Conservation (phyloP, 306 rosid species). For the Adenanthera pavonina region DNA sequence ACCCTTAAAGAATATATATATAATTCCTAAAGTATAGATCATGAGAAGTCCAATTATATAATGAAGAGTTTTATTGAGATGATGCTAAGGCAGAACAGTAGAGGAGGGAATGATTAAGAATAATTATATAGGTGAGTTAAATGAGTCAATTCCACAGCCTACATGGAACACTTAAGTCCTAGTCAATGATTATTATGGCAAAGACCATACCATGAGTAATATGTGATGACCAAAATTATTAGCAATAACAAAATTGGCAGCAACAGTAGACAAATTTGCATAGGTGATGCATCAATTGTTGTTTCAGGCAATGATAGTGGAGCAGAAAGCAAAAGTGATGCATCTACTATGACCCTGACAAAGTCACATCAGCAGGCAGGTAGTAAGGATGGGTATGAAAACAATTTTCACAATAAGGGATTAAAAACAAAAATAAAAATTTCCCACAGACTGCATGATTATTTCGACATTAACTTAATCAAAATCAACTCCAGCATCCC, state of each 20-base stretch:
- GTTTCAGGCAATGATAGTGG: background rate
- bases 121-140: constrained; percentile 8
- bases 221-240: no score
- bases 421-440: background rate
- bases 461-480: constrained; percentile 5
- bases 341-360: background rate
- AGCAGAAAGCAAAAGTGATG: constrained; percentile 17
- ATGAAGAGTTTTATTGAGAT: background rate
- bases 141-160: constrained; percentile 3
- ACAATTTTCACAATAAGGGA: background rate
- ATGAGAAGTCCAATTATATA: constrained; percentile 26
- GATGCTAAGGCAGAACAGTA: background rate
- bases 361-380: constrained; percentile 24
- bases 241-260: background rate
- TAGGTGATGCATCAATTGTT: background rate
- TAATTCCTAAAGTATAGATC: constrained; percentile 1
- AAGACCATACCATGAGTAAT: background rate
- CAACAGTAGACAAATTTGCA: constrained; percentile 3
- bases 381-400: background rate
- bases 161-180: background rate
- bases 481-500: constrained; percentile 27
- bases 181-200: constrained; percentile 20
- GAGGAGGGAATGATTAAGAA: background rate
- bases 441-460: constrained; percentile 14
- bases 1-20: constrained; percentile 33